Evolutionary conservation across 2,329 filamentous ascomycete genomes (phyloP), one percentile per base, ranked within the genome.

Genomic region (Didymella sp.): DNA sequence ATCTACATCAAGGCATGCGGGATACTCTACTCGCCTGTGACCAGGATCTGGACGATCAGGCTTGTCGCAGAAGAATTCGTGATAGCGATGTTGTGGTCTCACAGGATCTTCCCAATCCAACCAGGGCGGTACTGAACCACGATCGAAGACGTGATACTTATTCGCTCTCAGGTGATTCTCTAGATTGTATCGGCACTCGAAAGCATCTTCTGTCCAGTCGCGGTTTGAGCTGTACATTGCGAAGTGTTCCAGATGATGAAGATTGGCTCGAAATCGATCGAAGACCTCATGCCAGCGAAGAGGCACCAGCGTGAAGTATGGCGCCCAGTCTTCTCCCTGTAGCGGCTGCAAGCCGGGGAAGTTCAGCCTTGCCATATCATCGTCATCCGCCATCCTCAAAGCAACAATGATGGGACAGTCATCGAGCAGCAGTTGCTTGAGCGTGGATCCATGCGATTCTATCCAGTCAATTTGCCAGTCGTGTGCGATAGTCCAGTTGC

Each of bases 391-490:
- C 24, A 67, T 40, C 1, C n/a, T 30, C 4, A 61, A 31, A 6
- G 40, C 37, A 12, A 28, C 58, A 24, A 69, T 42, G 17, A 80
- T 78, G 0, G 73, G 68, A 52, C 79, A 82, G 51, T 79, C 70
- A 37, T 82, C 78, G 0, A 83, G 66, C 13, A 78, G 76, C 1
- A 83, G 61, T 40, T 78, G 73, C 13, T 75, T 59, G 0, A 83
- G 68, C 0, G 78, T 79, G 0, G 56, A 13, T 4, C 63, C 70
- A 3, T 82, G 69, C 0, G 72, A 73, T 0, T 78, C 51, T 5
- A 83, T 75, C 80, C 80, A 83, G 8, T 79, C 76, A 0, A 81
- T 63, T 51, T 83, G 80, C 70, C 75, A 77, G 19, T 81, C 75
- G 35, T 81, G 74, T 7, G 73, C 71, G 42, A 83, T 80, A 2